Percentiles rank a stretch among this genome's conserved stretches.
These are phyloP conservation scores for Phylloporus arenicola DNA, from an alignment of 768 basidiomycete genomes.

Conservation along the genomic window DNA sequence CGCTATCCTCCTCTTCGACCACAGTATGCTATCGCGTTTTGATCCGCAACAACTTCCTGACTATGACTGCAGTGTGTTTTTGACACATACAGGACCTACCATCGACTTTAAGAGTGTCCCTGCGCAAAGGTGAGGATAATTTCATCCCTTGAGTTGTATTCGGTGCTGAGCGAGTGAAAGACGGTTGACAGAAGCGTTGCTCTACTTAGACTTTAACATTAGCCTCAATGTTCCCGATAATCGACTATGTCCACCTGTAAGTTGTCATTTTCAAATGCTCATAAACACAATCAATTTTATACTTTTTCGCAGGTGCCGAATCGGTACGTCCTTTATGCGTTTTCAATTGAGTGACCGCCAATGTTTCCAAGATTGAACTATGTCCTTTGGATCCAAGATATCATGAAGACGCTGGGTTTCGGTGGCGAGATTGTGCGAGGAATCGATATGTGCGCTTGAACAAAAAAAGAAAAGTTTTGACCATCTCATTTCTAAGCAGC, in stretches of 20 bases:
- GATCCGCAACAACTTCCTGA: background rate
- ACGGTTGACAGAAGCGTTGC: constrained; percentile 71
- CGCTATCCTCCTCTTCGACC: constrained; percentile 51
- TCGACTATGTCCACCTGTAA: constrained; percentile 83
- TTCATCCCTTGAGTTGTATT: background rate
- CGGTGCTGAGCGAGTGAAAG: constrained; percentile 35
- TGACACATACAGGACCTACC: constrained; percentile 29
- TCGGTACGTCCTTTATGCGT: constrained; percentile 37
- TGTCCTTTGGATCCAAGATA: constrained; percentile 77
- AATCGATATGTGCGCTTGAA: constrained; percentile 62
- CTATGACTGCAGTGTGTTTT: constrained; percentile 20
- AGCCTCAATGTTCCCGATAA: constrained; percentile 57
- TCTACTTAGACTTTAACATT: constrained; percentile 69
- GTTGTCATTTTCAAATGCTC: constrained; percentile 16
- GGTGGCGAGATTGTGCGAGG: constrained; percentile 37
- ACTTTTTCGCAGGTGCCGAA: constrained; percentile 57
- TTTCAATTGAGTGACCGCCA: background rate
- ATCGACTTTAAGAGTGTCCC: constrained; percentile 75
- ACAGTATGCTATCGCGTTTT: constrained; percentile 38
- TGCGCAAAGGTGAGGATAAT: constrained; percentile 54
- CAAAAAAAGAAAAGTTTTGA: background rate
- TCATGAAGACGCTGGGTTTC: constrained; percentile 37
- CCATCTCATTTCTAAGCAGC: constrained; percentile 32
- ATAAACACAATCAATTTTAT: background rate
- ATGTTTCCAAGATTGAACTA: constrained; percentile 68